Conservation (phyloP, 495 filamentous ascomycete species). For the Podospora sp. region DNA sequence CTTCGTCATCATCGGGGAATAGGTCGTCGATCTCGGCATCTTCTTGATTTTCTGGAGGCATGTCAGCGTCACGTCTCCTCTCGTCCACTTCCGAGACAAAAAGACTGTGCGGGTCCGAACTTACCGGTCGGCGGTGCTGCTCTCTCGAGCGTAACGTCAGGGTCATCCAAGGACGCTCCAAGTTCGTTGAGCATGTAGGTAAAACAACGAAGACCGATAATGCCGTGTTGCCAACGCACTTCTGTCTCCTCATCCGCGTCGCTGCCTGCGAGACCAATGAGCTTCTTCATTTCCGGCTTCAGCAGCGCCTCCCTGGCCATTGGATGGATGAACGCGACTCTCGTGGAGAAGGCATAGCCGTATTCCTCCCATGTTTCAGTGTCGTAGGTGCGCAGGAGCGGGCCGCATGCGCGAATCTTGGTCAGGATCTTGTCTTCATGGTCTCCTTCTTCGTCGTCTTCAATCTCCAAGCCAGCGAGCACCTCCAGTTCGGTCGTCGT, state of each 20-base stretch:
- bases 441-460: constrained; percentile 6
- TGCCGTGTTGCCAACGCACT: constrained; percentile 21
- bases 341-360: constrained; percentile 12
- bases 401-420: constrained; percentile 17
- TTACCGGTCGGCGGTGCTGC: constrained; percentile 4
- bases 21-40: constrained; percentile 17
- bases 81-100: background rate
- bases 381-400: constrained; percentile 15
- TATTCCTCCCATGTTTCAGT: constrained; percentile 3
- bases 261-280: constrained; percentile 15
- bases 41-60: constrained; percentile 12
- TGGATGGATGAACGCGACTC: constrained; percentile 21
- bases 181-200: constrained; percentile 12
- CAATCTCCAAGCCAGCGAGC: constrained; percentile 18
- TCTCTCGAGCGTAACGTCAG: constrained; percentile 9
- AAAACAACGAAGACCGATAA: constrained; percentile 22
- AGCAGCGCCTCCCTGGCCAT: constrained; percentile 19
- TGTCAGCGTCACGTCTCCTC: background rate
- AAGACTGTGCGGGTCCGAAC: constrained; percentile 1
- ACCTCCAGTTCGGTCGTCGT: constrained; percentile 15
- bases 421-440: constrained; percentile 15
- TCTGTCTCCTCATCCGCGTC: constrained; percentile 17
- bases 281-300: constrained; percentile 8
- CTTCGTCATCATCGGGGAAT: constrained; percentile 21
- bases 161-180: background rate